Percentiles rank a stretch among this genome's conserved stretches.
Evolutionary conservation across 306 rosid species (phyloP).

Genomic region (Lablab purpureus): DNA sequence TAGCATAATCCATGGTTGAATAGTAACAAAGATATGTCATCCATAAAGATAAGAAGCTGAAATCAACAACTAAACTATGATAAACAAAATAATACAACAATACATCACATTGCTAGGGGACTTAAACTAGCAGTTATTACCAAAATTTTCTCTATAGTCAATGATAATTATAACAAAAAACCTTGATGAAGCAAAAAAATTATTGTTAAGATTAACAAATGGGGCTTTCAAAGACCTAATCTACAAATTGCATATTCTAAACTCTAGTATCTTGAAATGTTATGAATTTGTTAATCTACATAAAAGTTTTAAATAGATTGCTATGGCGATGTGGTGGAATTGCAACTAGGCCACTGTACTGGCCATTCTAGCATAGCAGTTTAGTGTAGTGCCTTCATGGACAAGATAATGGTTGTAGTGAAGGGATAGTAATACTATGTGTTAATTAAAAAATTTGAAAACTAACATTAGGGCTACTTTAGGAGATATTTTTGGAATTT

Average conservation of each 20-base stretch:
- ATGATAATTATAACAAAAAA: conserved; percentile 28
- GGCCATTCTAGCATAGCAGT: too few relatives aligned
- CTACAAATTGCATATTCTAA: conserved; percentile 27
- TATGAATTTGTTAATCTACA: conserved; percentile 1
- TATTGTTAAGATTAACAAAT: conserved; percentile 26
- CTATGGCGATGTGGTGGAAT: too few relatives aligned
- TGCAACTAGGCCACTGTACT: too few relatives aligned
- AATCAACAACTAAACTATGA: conserved; percentile 39
- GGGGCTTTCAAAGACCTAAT: conserved; percentile 29
- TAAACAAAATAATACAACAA: conserved; percentile 24
- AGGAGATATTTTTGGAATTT: too few relatives aligned
- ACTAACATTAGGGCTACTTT: too few relatives aligned
- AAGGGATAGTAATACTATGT: background rate
- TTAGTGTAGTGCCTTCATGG: background rate
- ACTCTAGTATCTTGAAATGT: conserved; percentile 26
- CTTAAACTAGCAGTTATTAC: conserved; percentile 3
- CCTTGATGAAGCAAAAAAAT: background rate
- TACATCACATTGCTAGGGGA: conserved; percentile 21
- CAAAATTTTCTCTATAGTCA: conserved; percentile 24
- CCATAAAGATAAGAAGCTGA: conserved; percentile 39
- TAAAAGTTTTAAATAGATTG: too few relatives aligned
- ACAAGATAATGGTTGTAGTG: background rate
- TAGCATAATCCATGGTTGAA: conserved; percentile 22
- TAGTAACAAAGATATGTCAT: conserved; percentile 35
- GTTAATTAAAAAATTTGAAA: too few relatives aligned